Evolutionary conservation across 1,284 basidiomycete species (phyloP), one percentile per base, ranked within the genome.

Genomic region (Apiotrichum sp.): DNA sequence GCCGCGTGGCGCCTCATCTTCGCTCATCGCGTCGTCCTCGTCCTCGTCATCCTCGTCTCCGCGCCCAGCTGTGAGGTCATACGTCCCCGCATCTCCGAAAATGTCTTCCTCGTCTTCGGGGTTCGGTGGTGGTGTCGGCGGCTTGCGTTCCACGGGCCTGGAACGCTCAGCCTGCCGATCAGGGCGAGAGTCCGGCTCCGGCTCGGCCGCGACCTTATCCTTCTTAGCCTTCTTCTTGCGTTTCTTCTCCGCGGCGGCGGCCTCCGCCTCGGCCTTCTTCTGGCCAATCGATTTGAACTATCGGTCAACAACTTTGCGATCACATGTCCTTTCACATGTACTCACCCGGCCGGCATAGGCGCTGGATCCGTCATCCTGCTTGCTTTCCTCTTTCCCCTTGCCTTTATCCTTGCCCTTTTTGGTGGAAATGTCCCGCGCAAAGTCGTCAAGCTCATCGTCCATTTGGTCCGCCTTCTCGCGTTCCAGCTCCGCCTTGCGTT

Each of bases 81-180:
- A 96, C 43, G 90, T 88, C 7, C 86, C 90, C 1, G 83, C 89
- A 50, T 80, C 91, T 1, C 84, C 88, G 71, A 96, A 96, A 54
- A 95, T 95, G 57, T 81, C 79, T n/a, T 78, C 78, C 33, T 79
- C 79, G 8, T 78, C 76, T 13, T 66, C 53, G 33, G 53, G 55
- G 31, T 58, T 31, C 14, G 58, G 53, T 0, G 53, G 50, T 1
- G 58, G 53, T 0, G 52, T 41, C 14, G 40, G 6, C 36, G 36
- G 4, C 44, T 41, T 40, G 13, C 50, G 33, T 50, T 31, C n/a
- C 16, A 33, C n/a, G 3, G n/a, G 47, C n/a, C 6, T 41, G 40
- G 14, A 41, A 39, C 16, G 10, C 11, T 45, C 36, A 7, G 7
- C 36, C 36, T 38, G 36, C 13, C 13, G 7, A 38, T 46, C 44